Base-by-base conservation (phyloP, 208 protist species). In the Leishmania gerbilli region DNA sequence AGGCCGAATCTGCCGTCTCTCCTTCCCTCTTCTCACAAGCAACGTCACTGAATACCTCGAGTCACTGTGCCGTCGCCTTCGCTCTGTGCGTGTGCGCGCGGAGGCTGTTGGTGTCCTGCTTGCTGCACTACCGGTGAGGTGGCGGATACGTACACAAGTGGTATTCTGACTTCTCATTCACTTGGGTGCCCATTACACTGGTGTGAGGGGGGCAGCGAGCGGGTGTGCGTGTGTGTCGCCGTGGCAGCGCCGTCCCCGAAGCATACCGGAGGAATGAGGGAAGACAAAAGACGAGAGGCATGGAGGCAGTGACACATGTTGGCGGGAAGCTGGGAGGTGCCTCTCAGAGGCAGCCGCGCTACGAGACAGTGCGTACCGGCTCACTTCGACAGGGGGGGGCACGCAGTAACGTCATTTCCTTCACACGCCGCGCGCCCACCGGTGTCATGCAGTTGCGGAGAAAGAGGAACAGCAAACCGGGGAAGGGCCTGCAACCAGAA, bases 291-390 rank as follows among this genome's bases (percentile, higher is more conserved):
- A 76, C 21, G 24, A 55, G 27, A 37, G 81, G 69, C 24, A 45
- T 58, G 45, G 51, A 85, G 37, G 65, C 82, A 65, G 27, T 45
- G 24, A 53, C 45, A 31, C 69, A 31, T 31, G n/a, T 34, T 17
- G 21, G 40, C 27, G 45, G 11, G 27, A 4, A 49, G 67, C 40
- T 17, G 9, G 8, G 40, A 11, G 55, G 17, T 19, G 27, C 17
- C 69, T 47, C 24, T 27, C 11, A 37, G 67, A 49, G 40, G 40
- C 40, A 71, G 19, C 8, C 34, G 8, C 7, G 67, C 37, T 31
- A 15, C 34, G 40, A 47, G 19, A 19, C 67, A 31, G 34, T 21
- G 34, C 67, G 9, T 42, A 71, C 24, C 42, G 9, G 40, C 5
- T 19, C 15, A 21, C 34, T 21, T 68, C 42, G 69, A 49, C 42